Base-by-base conservation (phyloP, 352 stramenopile genomes). In the Plasmopara halstedii region DNA sequence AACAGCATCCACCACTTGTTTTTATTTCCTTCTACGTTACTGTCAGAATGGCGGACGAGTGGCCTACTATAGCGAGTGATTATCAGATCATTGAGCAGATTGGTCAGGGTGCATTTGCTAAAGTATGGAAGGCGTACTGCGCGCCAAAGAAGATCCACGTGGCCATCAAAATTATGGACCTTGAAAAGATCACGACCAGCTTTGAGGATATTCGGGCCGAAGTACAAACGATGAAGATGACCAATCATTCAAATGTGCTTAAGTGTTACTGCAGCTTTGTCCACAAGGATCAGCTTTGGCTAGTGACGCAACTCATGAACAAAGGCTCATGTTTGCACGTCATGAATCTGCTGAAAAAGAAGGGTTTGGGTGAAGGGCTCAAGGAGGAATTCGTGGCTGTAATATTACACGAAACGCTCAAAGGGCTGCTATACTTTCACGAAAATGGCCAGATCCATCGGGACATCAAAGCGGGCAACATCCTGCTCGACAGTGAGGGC, bases 401-500 rank as follows among this genome's bases (percentile, higher is more conserved):
- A 40, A 98, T 99, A 44, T 70, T 99, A 13, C 88, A 98, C 56
- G 88, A 98, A 65, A 92, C 95, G 17, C 75, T 99, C 11, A 81
- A 98, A 49, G 97, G 95, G 0, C 73, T 99, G 22, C 87, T 98
- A 62, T 99, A 99, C 71, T 98, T 99, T 63, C 97, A 99, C 61
- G 89, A 98, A 49, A 97, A 99, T 53, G 95, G 94, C 4, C 90
- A 98, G 64, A 98, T 99, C 65, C 96, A 99, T 59, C 75, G 94
- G 81, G 88, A 97, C 73, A 97, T 99, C 55, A 99, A 99, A 75
- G 97, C 95, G 2, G 95, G 95, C n/a, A 99, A 98, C 69, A 97
- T 98, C 42, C 61, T 98, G 17, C 52, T 98, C 34, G 87, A 97
- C 60, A 86, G 83, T 46, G 73, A 95, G 41, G 96, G 95, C 20